Conservation (phyloP, 2,329 filamentous ascomycete genomes). For the Cytospora mali region DNA sequence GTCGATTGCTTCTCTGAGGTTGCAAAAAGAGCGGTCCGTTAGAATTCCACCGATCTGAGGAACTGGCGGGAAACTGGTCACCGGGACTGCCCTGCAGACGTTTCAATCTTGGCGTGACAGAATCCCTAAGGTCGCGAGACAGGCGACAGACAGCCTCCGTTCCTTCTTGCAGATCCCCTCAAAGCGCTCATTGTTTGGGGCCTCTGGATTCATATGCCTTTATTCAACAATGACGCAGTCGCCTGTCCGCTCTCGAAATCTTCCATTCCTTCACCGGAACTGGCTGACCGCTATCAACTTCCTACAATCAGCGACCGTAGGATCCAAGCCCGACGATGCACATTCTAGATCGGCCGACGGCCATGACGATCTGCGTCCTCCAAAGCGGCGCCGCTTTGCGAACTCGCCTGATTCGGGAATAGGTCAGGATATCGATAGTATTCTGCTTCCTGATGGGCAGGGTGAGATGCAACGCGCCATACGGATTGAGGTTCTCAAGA, state of each 20-base stretch:
- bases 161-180: not conserved
- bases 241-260: slow-evolving; percentile 49
- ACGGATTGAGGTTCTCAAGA: slow-evolving; percentile 56
- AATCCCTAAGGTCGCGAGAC: not conserved
- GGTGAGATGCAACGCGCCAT: slow-evolving; percentile 43
- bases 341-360: slow-evolving; percentile 31
- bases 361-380: slow-evolving; percentile 43
- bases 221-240: slow-evolving; percentile 50
- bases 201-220: slow-evolving; percentile 27
- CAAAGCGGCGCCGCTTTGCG: slow-evolving; percentile 55
- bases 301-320: slow-evolving; percentile 28
- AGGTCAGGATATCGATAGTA: slow-evolving; percentile 24
- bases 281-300: slow-evolving; percentile 53
- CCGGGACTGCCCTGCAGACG: slow-evolving; percentile 2
- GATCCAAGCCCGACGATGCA: slow-evolving; percentile 42
- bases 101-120: slow-evolving; percentile 5
- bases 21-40: not conserved
- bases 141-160: not conserved
- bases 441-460: slow-evolving; percentile 31
- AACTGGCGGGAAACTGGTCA: not conserved
- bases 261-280: slow-evolving; percentile 59
- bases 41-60: not conserved
- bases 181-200: slow-evolving; percentile 5
- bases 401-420: slow-evolving; percentile 39
- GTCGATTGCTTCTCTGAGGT: not conserved